Base-by-base conservation (phyloP, 768 basidiomycete species). In the Termitomyces sp. region DNA sequence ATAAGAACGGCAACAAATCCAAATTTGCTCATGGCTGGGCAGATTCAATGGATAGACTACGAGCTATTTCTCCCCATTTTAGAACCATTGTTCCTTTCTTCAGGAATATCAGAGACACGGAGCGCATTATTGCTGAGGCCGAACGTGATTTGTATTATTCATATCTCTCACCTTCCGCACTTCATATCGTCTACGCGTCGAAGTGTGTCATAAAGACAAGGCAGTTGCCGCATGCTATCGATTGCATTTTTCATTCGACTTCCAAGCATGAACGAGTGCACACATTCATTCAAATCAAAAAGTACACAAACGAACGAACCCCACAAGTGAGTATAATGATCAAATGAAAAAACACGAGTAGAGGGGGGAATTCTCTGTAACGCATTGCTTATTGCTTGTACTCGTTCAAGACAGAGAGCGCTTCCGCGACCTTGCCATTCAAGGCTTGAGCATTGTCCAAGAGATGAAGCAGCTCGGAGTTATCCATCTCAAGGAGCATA, bases 401-500 rank as follows among this genome's bases (percentile, higher is more conserved):
- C 69, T 97, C 95, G 59, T 91, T 87, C 57, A 98, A 82, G 53
- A 98, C 96, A 60, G 81, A 72, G 63, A 98, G 83, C 37, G 96
- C 96, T 81, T 98, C 96, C 62, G 84, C 86, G 66, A 97, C 91
- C 83, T 99, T 99, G 76, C 81, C 78, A 70, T 85, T 85, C 82
- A 99, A 86, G 47, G 95, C 86, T 10, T 94, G 92, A 25, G 80
- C 78, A 58, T 86, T 78, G 63, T 96, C 94, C 68, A 98, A 77
- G 54, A 99, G 85, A 77, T 92, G 89, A 34, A 98, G 78, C 55
- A 99, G 83, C 77, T 98, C 97, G 52, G 82, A 71, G 78, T 96
- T 96, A 75, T 98, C 96, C 96, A 99, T 98, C 86, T 99, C 96
- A 65, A 98, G 86, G 71, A 98, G 81, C 96, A 98, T 98, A 59